A percentile compares a stretch with the other conserved stretches of the same genome.
These are phyloP conservation scores for Penicillium parvum DNA, from an alignment of 495 filamentous ascomycete genomes.

Conservation along the genomic window DNA sequence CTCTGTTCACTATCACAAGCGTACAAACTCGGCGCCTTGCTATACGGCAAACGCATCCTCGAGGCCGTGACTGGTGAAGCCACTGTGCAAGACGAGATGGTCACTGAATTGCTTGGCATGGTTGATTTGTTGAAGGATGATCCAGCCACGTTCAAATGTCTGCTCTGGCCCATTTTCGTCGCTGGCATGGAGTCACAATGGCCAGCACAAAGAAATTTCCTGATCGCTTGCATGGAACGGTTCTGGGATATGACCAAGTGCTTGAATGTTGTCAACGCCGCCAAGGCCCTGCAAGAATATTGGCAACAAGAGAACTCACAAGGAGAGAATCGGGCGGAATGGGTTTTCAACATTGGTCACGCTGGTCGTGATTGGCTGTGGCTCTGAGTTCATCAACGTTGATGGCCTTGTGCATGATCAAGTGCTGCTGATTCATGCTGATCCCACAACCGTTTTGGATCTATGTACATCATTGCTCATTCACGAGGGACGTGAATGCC, in stretches of 20 bases:
- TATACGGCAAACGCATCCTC: conserved; percentile 34
- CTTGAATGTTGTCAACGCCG: conserved; percentile 36
- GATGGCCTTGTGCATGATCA: not conserved
- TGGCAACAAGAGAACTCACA: conserved; percentile 21
- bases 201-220: conserved; percentile 24
- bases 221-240: conserved; percentile 25
- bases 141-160: conserved; percentile 48
- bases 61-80: conserved; percentile 18
- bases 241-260: conserved; percentile 38
- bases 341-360: conserved; percentile 27
- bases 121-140: conserved; percentile 43
- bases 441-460: too few species aligned
- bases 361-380: too few species aligned
- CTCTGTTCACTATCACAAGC: conserved; percentile 23
- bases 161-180: conserved; percentile 56
- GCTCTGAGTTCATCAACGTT: not conserved
- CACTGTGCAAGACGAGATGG: conserved; percentile 28
- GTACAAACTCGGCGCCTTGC: conserved; percentile 28
- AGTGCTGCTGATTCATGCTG: too few species aligned
- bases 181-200: conserved; percentile 45
- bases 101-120: conserved; percentile 39
- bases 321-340: conserved; percentile 13
- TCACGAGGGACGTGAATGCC: conserved; percentile 44
- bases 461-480: not conserved
- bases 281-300: conserved; percentile 24